Base-by-base conservation (phyloP, 148 eudicot genomes). In the Rhododendron williamsianum region DNA sequence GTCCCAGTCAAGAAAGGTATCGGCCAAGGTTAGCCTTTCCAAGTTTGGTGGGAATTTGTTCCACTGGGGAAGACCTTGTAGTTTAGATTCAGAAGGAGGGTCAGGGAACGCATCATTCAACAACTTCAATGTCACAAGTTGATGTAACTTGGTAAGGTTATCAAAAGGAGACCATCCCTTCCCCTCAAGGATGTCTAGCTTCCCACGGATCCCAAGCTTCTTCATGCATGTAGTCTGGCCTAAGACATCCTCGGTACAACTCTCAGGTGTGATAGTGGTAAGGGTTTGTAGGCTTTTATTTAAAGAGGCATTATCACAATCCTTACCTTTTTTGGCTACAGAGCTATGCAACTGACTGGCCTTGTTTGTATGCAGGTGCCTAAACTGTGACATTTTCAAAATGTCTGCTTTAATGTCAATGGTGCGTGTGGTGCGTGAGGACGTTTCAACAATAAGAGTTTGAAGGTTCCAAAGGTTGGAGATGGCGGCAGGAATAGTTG, bases 21-120 rank as follows among this genome's bases (percentile, higher is more conserved):
- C 90, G 0, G 21, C 60, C 35, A 87, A 49, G 69, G 49, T 80
- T 89, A 90, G 87, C 2, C 4, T 69, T 63, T 63, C 3, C 69
- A 90, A 74, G 52, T 85, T 86, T 33, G 90, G 89, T 21, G 92
- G 90, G 81, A 90, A 90, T 67, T 87, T 79, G 86, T 88, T 54
- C 35, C 49, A 30, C 18, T 43, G 87, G 30, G 90, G 90, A 79
- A 90, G 89, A 60, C 72, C 2, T 35, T 12, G 41, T 15, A 73
- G 77, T 19, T n/a, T 86, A 36, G 41, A 86, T 71, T 78, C 81
- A 21, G 43, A 69, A 9, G 86, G 88, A 83, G 84, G 73, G 1
- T 4, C 3, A 54, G 88, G 88, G 49, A 67, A 87, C 38, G 65
- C 52, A 48, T 87, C 88, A 30, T 87, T 83, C 60, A 87, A 25